Base-by-base conservation (phyloP, 1,139 yeast species). In the Sugiyamaella castrensis region DNA sequence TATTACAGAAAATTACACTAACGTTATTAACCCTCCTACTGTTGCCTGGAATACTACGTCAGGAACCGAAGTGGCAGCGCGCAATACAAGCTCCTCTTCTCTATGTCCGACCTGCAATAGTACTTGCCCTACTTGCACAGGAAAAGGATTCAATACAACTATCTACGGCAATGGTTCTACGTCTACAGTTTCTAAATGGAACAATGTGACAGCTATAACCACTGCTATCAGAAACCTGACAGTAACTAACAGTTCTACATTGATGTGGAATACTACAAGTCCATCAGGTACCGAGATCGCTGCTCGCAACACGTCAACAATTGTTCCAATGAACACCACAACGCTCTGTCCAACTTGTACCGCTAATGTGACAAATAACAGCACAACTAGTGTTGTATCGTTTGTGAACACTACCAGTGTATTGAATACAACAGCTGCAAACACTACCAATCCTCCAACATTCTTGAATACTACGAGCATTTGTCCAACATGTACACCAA, bases 21-120 rank as follows among this genome's bases (percentile, higher is more conserved):
- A n/a, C n/a, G n/a, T n/a, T n/a, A n/a, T 24, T 13, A 12, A 19
- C 19, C 19, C 45, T 11, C 16, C 48, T 34, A 15, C 12, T 36
- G 33, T 33, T 11, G 30, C 40, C 3, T 15, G 28, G 35, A 39
- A 26, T 40, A 40, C 47, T 6, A 37, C 37, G 13, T n/a, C n/a
- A n/a, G n/a, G n/a, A n/a, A 33, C 47, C 12, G 40, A 40, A 24
- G 27, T 27, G 15, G 24, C 36, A 30, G 33, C 16, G 19, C 45
- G 44, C 46, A 41, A 38, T 34, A 37, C 50, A 11, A 31, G 31
- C 8, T 28, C 43, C 13, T 10, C 24, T n/a, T 28, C 48, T 5
- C 13, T 34, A 13, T 33, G 36, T n/a, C n/a, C n/a, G n/a, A n/a
- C n/a, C n/a, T n/a, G n/a, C n/a, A n/a, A n/a, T n/a, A n/a, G n/a